Evolutionary conservation across 2,329 filamentous ascomycete species (phyloP), one percentile per base, ranked within the genome.

Genomic region (Phialophora chinensis): DNA sequence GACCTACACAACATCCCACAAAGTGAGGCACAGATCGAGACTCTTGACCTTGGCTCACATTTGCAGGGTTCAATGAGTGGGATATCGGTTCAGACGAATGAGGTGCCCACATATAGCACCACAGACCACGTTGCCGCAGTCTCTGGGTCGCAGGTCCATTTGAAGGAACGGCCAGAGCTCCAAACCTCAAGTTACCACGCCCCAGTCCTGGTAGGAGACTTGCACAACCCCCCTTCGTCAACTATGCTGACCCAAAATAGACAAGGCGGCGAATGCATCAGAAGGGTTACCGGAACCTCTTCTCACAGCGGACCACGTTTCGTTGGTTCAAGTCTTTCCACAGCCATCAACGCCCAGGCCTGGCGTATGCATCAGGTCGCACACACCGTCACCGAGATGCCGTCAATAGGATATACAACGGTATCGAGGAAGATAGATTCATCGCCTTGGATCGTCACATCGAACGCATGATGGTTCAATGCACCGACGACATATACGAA

Each of bases 391-490:
- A 65, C 56, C 62, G 62, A 52, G 62, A 65, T 27, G 62, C 56
- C 25, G 42, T 52, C 10, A 50, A 50, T 33, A 31, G 61, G 27
- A 31, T 63, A 31, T 44, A 23, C n/a, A 47, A 59, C 11, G 47
- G 56, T 10, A 8, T 42, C 27, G 62, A 65, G 10, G 62, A 65
- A 23, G 62, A 65, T 14, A 25, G 62, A 12, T 65, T 60, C 47
- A 47, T 65, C 20, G 38, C 54, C 12, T 6, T 10, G 12, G 62
- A 65, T 29, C 27, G 25, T 3, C 62, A 65, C 38, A 47, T 65
- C 31, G 56, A 53, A 29, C 42, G 56, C 20, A 59, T 65, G 54
- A 60, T 65, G 62, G 62, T 65, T 23, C 62, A 65, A 35, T 31
- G 50, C n/a, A 60, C 29, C 3, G 62, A 65, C 14, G 62, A 65